These are phyloP conservation scores for Davidsoniella eucalypti DNA, from an alignment of 2,329 filamentous ascomycete species.

Conservation along the genomic window DNA sequence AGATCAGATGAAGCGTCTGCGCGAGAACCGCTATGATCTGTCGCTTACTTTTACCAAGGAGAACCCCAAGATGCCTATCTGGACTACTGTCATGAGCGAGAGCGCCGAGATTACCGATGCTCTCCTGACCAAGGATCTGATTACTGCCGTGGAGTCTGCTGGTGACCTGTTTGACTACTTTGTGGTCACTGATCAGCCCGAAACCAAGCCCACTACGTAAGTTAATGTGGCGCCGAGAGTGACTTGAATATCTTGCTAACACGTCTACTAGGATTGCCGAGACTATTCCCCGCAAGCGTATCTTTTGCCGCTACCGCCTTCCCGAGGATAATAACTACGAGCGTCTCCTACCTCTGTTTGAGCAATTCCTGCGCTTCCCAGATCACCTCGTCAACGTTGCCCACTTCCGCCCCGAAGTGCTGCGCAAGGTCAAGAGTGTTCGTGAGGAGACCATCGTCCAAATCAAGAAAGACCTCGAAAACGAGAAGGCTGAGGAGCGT, in stretches of 20 bases:
- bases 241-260: slow-evolving; percentile 3
- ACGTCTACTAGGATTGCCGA: slow-evolving; percentile 52
- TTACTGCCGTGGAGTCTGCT: slow-evolving; percentile 60
- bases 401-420: slow-evolving; percentile 81
- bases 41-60: slow-evolving; percentile 91
- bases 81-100: slow-evolving; percentile 92
- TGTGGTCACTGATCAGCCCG: slow-evolving; percentile 76
- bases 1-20: slow-evolving; percentile 73
- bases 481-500: slow-evolving; percentile 65
- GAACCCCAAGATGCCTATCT: slow-evolving; percentile 70
- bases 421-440: slow-evolving; percentile 63
- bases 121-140: slow-evolving; percentile 73
- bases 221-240: slow-evolving; percentile 18
- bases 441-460: slow-evolving; percentile 68
- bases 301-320: slow-evolving; percentile 62
- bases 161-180: slow-evolving; percentile 71
- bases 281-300: slow-evolving; percentile 66
- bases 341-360: slow-evolving; percentile 56
- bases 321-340: slow-evolving; percentile 47
- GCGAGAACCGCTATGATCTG: slow-evolving; percentile 86
- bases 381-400: slow-evolving; percentile 61
- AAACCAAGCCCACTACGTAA: slow-evolving; percentile 73
- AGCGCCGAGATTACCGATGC: slow-evolving; percentile 84
- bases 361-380: slow-evolving; percentile 67
- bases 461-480: slow-evolving; percentile 65